These are phyloP conservation scores for Sclerotinia trifoliorum DNA, from an alignment of 2,329 filamentous ascomycete genomes.

Conservation along the genomic window DNA sequence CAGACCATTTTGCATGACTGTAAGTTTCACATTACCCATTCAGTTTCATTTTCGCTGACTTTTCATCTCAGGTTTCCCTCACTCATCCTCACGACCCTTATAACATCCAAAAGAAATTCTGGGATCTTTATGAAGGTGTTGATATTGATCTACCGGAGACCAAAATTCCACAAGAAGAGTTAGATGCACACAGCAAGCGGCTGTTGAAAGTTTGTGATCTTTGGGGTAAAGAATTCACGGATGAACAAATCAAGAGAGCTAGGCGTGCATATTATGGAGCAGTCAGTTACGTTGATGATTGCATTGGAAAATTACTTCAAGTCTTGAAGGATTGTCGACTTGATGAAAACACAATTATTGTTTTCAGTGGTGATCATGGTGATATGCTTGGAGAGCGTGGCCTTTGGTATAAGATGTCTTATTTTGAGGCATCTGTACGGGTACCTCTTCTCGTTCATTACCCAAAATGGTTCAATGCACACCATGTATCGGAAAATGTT, in stretches of 20 bases:
- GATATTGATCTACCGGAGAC: conserved; percentile 83
- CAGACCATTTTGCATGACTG: conserved; percentile 81
- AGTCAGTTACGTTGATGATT: conserved; percentile 91
- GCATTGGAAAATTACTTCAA: conserved; percentile 77
- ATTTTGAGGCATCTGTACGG: conserved; percentile 87
- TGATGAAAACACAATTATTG: conserved; percentile 81
- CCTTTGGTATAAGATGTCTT: conserved; percentile 97
- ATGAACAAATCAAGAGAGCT: conserved; percentile 82
- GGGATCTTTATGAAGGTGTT: conserved; percentile 86
- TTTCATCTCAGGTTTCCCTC: conserved; percentile 59
- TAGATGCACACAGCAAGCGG: conserved; percentile 84
- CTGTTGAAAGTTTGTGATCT: conserved; percentile 84
- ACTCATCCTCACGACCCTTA: conserved; percentile 96
- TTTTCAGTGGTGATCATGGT: conserved; percentile 91
- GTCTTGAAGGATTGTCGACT: conserved; percentile 77
- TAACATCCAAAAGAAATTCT: conserved; percentile 89
- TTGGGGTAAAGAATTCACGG: conserved; percentile 77
- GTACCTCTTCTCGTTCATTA: conserved; percentile 85
- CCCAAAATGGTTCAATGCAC: conserved; percentile 71
- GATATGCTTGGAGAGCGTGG: conserved; percentile 94
- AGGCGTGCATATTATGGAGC: conserved; percentile 89
- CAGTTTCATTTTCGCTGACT: neutral
- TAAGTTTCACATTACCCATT: neutral
- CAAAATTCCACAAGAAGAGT: conserved; percentile 73
- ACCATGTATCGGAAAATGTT: conserved; percentile 77